Conservation (phyloP, 148 eudicot species). For the Rhododendron griersonianum region DNA sequence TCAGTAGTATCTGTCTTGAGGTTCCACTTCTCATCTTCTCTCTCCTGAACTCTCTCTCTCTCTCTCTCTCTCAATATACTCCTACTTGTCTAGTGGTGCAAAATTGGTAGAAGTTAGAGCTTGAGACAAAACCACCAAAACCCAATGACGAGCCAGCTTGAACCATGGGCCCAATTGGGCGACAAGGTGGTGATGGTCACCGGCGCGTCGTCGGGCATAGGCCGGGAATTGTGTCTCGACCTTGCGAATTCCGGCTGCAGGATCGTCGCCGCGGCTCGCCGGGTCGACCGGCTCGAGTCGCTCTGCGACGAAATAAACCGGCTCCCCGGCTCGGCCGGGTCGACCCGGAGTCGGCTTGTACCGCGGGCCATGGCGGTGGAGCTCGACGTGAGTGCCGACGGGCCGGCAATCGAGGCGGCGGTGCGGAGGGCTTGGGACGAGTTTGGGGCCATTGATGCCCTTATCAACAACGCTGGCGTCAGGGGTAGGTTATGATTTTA, state of each 20-base stretch:
- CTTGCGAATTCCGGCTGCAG: constrained; percentile 30
- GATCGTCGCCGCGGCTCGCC: constrained; percentile 30
- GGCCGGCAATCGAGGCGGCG: constrained; percentile 21
- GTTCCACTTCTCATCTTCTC: background rate
- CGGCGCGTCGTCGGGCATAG: constrained; percentile 20
- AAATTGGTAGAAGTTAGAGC: background rate
- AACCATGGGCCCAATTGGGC: constrained; percentile 13
- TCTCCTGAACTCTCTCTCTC: background rate
- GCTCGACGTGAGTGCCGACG: constrained; percentile 32
- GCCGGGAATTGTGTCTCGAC: constrained; percentile 21
- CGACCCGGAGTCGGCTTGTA: constrained; percentile 2
- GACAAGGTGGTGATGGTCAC: constrained; percentile 30
- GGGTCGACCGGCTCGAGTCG: constrained; percentile 37
- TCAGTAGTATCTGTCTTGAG: no score
- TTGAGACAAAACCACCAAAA: constrained; percentile 13
- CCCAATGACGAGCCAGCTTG: background rate
- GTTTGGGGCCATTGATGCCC: constrained; percentile 34
- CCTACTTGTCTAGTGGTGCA: background rate
- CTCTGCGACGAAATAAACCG: constrained; percentile 40
- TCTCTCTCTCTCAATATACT: background rate
- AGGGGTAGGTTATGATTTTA: constrained; percentile 17
- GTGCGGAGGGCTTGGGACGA: constrained; percentile 33
- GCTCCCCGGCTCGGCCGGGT: constrained; percentile 24
- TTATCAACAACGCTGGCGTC: constrained; percentile 40
- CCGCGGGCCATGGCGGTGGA: constrained; percentile 24